Evolutionary conservation across 2,329 filamentous ascomycete species (phyloP).

Genomic region (Trichoderma sp.): DNA sequence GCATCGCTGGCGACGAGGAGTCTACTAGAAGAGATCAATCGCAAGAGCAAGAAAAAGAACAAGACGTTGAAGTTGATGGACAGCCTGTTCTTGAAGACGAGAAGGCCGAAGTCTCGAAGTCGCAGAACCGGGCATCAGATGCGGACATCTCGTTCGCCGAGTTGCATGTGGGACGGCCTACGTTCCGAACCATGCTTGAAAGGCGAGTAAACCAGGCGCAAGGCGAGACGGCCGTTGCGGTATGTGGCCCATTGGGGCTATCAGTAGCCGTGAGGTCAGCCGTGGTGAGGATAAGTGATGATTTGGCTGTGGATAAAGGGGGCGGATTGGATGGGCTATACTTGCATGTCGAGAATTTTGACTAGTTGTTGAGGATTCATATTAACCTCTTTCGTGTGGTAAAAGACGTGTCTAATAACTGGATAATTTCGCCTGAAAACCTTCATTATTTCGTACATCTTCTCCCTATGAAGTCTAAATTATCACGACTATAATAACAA

Average conservation of each 20-base stretch:
- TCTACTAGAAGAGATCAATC: not conserved
- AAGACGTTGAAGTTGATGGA: not conserved
- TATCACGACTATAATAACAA: too few species aligned
- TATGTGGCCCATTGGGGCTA: not conserved
- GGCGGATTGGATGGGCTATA: not conserved
- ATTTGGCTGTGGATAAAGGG: conserved; percentile 5
- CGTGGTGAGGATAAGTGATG: not conserved
- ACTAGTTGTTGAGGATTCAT: not conserved
- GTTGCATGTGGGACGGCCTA: not conserved
- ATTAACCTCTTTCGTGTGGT: not conserved
- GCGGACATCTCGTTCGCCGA: not conserved
- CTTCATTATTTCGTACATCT: too few species aligned
- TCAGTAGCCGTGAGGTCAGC: conserved; percentile 1
- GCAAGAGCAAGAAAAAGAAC: not conserved
- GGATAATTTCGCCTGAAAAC: too few species aligned
- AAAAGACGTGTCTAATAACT: too few species aligned
- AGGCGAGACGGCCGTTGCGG: not conserved
- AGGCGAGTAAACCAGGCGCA: not conserved
- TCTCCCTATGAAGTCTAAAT: too few species aligned
- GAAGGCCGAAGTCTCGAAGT: not conserved
- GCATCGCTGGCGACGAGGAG: not conserved
- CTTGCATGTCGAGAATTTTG: conserved; percentile 3
- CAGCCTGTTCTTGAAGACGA: not conserved
- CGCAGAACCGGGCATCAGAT: not conserved
- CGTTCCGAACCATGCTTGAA: not conserved